phyloP scores from a whole-genome alignment of 495 filamentous ascomycete genomes.

The Penicillium ochrochloron region DNA sequence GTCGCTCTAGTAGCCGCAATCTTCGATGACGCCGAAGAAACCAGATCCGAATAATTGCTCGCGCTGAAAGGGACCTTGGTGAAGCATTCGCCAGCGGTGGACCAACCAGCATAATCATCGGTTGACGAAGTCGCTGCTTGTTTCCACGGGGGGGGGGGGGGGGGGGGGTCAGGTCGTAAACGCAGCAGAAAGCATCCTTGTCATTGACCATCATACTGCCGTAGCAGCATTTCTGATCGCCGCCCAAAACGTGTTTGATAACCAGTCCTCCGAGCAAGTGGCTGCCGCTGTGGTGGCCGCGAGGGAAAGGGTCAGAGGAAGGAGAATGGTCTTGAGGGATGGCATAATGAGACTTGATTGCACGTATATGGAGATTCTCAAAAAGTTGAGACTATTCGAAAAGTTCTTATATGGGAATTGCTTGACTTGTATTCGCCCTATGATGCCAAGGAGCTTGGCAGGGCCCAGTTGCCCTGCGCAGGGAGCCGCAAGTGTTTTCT shows the following conservation, averaged over 20 bases:
- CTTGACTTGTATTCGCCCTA: not conserved
- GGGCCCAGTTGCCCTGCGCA: not conserved
- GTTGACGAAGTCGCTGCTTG: constrained; percentile 9
- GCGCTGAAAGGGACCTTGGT: constrained; percentile 24
- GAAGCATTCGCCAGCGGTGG: constrained; percentile 12
- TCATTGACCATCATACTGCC: constrained; percentile 18
- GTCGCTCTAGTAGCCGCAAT: constrained; percentile 16
- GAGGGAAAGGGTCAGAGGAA: constrained; percentile 13
- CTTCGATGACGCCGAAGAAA: constrained; percentile 22
- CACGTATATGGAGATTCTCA: not conserved
- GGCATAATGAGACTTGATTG: constrained; percentile 13
- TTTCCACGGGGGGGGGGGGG: not conserved
- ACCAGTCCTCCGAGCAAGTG: constrained; percentile 18
- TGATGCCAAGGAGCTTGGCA: not conserved
- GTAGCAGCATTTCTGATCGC: constrained; percentile 20
- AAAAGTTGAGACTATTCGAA: not conserved
- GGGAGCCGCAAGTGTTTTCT: not conserved
- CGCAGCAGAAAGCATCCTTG: constrained; percentile 22
- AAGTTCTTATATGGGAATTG: not conserved
- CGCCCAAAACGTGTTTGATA: constrained; percentile 8
- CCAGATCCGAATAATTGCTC: constrained; percentile 26
- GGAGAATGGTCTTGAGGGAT: constrained; percentile 13
- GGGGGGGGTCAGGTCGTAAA: constrained; percentile 14
- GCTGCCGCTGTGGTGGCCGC: constrained; percentile 5
- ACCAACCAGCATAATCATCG: constrained; percentile 13